phyloP scores from a whole-genome alignment of 768 basidiomycete genomes.

The Butyriboletus loyo region DNA sequence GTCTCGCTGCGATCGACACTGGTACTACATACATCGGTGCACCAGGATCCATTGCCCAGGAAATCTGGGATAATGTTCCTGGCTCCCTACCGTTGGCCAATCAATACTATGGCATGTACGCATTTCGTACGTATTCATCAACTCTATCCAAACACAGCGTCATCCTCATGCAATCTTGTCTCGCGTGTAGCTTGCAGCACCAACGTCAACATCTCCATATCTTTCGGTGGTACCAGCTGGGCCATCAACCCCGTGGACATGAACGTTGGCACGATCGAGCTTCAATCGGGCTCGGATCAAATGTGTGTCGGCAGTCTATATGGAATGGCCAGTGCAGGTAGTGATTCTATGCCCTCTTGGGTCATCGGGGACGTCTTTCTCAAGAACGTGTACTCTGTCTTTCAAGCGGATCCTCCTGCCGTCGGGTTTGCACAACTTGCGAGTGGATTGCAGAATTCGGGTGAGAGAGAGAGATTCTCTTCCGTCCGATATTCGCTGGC shows the following conservation, averaged over 20 bases:
- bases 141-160: background rate
- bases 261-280: slow-evolving; percentile 57
- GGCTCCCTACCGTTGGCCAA: slow-evolving; percentile 46
- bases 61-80: slow-evolving; percentile 63
- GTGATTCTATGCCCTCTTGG: slow-evolving; percentile 41
- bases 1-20: slow-evolving; percentile 79
- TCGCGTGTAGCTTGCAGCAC: slow-evolving; percentile 57
- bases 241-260: slow-evolving; percentile 71
- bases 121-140: slow-evolving; percentile 56
- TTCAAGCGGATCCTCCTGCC: slow-evolving; percentile 13
- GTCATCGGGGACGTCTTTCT: slow-evolving; percentile 73
- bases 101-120: slow-evolving; percentile 61
- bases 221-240: slow-evolving; percentile 79
- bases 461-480: background rate
- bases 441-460: background rate
- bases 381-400: slow-evolving; percentile 26
- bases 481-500: background rate
- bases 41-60: slow-evolving; percentile 55
- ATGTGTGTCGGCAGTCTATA: slow-evolving; percentile 67
- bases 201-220: slow-evolving; percentile 50
- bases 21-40: slow-evolving; percentile 91
- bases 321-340: slow-evolving; percentile 38
- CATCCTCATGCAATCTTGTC: background rate
- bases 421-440: slow-evolving; percentile 22
- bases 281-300: background rate